These are phyloP conservation scores for Fraxinus quadrangulata DNA, from an alignment of 257 asterid species.

Conservation along the genomic window DNA sequence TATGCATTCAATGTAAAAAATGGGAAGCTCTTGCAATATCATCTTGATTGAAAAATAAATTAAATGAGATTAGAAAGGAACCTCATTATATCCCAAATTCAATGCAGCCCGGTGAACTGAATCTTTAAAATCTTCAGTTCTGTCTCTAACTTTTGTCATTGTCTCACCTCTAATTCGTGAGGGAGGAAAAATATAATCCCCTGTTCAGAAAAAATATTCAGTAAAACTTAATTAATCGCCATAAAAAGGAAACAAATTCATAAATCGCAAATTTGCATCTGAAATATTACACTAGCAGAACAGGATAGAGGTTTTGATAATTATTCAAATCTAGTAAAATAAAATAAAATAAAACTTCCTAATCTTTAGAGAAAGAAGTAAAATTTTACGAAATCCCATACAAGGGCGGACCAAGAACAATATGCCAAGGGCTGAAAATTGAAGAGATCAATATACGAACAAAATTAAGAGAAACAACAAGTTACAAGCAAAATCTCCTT, in stretches of 20 bases:
- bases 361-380: too few relatives aligned
- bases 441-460: too few relatives aligned
- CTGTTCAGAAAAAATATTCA: neutral
- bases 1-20: neutral
- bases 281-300: neutral
- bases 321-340: neutral
- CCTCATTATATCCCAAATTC: slow-evolving; percentile 81
- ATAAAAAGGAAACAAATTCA: neutral
- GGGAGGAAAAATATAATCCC: slow-evolving; percentile 1
- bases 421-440: too few relatives aligned
- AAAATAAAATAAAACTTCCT: too few relatives aligned
- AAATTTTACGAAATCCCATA: too few relatives aligned
- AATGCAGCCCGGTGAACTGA: slow-evolving; percentile 75
- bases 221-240: neutral
- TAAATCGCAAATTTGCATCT: neutral
- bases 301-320: neutral
- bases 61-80: slow-evolving; percentile 17
- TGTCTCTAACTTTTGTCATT: slow-evolving; percentile 75
- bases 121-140: slow-evolving; percentile 95
- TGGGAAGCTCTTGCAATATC: neutral
- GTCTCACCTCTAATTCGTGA: slow-evolving; percentile 17
- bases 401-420: too few relatives aligned
- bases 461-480: too few relatives aligned
- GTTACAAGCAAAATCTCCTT: too few relatives aligned
- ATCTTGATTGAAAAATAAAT: neutral